Percentiles rank a stretch among this genome's conserved stretches.
Conservation (phyloP, 106 monocot genomes). For the Dioscorea alata region DNA sequence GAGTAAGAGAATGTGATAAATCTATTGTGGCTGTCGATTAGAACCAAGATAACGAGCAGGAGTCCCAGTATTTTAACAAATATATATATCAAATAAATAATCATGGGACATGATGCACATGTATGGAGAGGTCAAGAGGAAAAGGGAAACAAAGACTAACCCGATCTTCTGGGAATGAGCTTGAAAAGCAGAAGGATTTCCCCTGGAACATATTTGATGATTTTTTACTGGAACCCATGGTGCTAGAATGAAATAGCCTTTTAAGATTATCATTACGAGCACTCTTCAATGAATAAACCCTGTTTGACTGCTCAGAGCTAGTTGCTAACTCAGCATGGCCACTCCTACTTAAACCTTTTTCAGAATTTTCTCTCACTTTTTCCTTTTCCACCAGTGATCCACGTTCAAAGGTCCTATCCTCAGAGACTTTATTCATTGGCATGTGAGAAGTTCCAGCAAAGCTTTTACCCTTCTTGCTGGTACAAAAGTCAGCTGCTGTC, state of each 20-base stretch:
- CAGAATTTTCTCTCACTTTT: constrained; percentile 22
- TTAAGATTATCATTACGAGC: constrained; percentile 2
- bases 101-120: no score
- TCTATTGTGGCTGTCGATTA: no score
- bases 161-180: constrained; percentile 66
- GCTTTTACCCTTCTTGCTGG: constrained; percentile 26
- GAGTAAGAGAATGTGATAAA: no score
- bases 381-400: constrained; percentile 17
- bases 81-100: no score
- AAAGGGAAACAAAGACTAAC: constrained; percentile 24
- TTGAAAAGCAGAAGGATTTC: constrained; percentile 73
- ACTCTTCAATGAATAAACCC: constrained; percentile 10
- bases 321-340: constrained; percentile 18
- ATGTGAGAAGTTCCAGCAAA: constrained; percentile 8
- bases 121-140: neutral
- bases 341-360: constrained; percentile 9
- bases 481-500: constrained; percentile 16
- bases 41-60: no score
- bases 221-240: constrained; percentile 11
- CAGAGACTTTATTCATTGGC: constrained; percentile 10
- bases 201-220: constrained; percentile 53
- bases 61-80: no score
- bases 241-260: constrained; percentile 17
- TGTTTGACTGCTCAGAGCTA: constrained; percentile 15
- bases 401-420: constrained; percentile 13